Conservation (phyloP, 768 basidiomycete species). For the Boletus sp. region DNA sequence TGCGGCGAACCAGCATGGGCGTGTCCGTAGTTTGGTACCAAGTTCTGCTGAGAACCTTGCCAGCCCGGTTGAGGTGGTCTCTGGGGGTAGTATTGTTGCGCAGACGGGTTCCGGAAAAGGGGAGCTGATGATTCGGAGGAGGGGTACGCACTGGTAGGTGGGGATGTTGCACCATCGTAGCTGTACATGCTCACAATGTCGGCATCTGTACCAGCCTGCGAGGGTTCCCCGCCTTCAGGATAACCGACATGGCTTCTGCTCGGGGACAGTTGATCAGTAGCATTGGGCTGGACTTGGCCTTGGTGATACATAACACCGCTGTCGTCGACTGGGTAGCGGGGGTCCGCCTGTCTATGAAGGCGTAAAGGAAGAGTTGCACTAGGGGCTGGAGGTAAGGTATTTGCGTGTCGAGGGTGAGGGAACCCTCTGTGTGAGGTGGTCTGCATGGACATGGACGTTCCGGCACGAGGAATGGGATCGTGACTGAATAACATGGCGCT, state of each 20-base stretch:
- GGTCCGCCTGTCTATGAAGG: constrained; percentile 22
- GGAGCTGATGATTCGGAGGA: constrained; percentile 20
- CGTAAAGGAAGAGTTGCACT: constrained; percentile 21
- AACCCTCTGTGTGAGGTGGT: constrained; percentile 29
- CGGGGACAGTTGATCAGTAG: constrained; percentile 6
- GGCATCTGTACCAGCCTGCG: constrained; percentile 29
- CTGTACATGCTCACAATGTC: constrained; percentile 38
- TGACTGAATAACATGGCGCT: constrained; percentile 25
- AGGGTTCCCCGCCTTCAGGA: constrained; percentile 20
- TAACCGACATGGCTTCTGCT: constrained; percentile 30
- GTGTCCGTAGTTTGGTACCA: constrained; percentile 19
- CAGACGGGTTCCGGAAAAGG: constrained; percentile 20
- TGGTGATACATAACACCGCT: constrained; percentile 17
- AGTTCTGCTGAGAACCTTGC: constrained; percentile 28
- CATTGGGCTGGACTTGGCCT: neutral
- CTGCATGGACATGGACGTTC: constrained; percentile 56
- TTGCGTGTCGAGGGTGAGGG: constrained; percentile 38
- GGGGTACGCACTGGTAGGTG: constrained; percentile 30
- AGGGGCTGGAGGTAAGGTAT: constrained; percentile 38
- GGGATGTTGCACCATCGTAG: constrained; percentile 35
- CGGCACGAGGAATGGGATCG: constrained; percentile 53
- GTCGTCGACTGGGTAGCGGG: constrained; percentile 35
- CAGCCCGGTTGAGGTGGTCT: constrained; percentile 23
- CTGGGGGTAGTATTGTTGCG: constrained; percentile 16
- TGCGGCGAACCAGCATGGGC: constrained; percentile 22